A percentile compares a stretch with the other conserved stretches of the same genome.
Conservation (phyloP, 306 rosid species). For the Cyclanthera cordifolia region DNA sequence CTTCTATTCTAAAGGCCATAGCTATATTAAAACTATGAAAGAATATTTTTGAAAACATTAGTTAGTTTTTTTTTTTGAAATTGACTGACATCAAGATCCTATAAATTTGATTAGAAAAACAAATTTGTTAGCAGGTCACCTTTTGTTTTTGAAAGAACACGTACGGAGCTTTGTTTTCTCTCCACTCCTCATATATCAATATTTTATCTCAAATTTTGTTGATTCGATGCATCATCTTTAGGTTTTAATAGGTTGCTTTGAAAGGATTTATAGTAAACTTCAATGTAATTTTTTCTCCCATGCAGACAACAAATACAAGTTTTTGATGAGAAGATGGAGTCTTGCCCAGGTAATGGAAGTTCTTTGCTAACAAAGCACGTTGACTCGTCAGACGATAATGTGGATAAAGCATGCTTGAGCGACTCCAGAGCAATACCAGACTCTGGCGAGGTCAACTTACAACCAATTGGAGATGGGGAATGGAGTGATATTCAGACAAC, state of each 20-base stretch:
- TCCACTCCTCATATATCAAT: not conserved
- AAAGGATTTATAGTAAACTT: not conserved
- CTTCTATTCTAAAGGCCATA: too few species aligned
- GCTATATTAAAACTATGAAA: too few species aligned
- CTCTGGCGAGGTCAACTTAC: conserved; percentile 55
- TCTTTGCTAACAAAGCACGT: conserved; percentile 65
- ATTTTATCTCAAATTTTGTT: not conserved
- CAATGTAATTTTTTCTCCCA: not conserved
- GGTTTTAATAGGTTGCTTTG: not conserved
- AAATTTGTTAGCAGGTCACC: not conserved
- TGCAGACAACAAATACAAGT: conserved; percentile 80
- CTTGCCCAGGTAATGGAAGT: conserved; percentile 44
- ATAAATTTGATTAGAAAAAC: not conserved
- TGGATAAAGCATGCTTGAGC: conserved; percentile 94
- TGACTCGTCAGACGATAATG: conserved; percentile 71
- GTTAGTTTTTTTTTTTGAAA: not conserved
- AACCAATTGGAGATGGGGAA: conserved; percentile 52
- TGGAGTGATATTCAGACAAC: conserved; percentile 97
- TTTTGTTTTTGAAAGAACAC: not conserved
- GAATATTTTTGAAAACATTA: too few species aligned
- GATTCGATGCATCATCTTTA: not conserved
- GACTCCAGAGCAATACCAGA: conserved; percentile 51
- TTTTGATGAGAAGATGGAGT: conserved; percentile 70
- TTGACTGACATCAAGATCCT: too few species aligned
- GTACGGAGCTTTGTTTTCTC: not conserved